A percentile compares a stretch with the other conserved stretches of the same genome.
Conservation (phyloP, 2,329 filamentous ascomycete genomes). For the Aphanocladium album region DNA sequence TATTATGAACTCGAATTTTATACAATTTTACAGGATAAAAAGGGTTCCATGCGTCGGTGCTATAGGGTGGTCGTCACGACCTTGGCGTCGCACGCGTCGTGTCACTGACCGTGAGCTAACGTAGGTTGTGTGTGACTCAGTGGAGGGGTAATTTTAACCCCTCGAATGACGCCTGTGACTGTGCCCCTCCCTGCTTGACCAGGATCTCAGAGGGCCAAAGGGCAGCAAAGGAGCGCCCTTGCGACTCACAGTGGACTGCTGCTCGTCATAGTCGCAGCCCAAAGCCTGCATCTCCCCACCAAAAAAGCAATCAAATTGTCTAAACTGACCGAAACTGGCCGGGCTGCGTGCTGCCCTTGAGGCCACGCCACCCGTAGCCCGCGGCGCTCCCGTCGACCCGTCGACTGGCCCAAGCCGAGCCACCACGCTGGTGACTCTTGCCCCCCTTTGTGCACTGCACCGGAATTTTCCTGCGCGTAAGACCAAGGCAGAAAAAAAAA, state of each 20-base stretch:
- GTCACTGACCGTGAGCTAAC: no score
- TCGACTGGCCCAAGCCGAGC: not conserved
- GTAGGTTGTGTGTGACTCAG: not conserved
- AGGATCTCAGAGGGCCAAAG: no score
- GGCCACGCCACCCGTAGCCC: not conserved
- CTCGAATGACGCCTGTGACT: constrained; percentile 2
- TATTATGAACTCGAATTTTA: no score
- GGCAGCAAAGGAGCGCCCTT: no score
- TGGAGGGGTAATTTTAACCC: constrained; percentile 6
- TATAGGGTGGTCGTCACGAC: no score
- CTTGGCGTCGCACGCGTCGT: no score
- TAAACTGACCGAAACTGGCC: not conserved
- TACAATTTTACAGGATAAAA: no score
- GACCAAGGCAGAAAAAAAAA: not conserved
- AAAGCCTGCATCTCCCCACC: not conserved
- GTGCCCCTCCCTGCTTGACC: no score
- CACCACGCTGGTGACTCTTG: constrained; percentile 2
- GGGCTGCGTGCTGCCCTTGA: not conserved
- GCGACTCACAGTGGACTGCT: not conserved
- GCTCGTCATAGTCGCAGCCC: not conserved
- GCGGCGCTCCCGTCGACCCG: not conserved
- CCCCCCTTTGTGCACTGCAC: not conserved
- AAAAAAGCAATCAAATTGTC: not conserved
- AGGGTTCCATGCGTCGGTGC: no score
- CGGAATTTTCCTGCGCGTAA: not conserved